Evolutionary conservation across 2,329 filamentous ascomycete genomes (phyloP), one percentile per base, ranked within the genome.

Genomic region (Botryotinia convoluta): DNA sequence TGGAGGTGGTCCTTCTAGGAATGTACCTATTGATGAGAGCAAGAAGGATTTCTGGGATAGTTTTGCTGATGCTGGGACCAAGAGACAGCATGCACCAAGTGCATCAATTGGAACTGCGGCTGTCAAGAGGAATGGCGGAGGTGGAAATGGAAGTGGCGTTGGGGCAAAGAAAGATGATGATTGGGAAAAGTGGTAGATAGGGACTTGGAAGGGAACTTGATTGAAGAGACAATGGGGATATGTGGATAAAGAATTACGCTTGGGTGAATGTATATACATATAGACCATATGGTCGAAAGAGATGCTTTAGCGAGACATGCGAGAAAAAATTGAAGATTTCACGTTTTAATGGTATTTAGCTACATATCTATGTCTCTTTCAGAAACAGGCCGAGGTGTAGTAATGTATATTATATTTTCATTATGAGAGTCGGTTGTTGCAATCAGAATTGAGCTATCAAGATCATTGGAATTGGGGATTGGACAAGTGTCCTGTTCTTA

Each of bases 1-100:
- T 84, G 86, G 35, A 80, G 84, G 61, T 78, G 74, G 63, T 57
- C 71, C 76, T 45, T 82, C 81, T 67, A 80, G 83, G 73, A 73
- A 83, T 80, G 71, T 84, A 82, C 72, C 79, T 45, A 79, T 89
- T 69, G 86, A 90, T 79, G 86, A 85, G 87, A 92, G 82, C 88
- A 92, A 91, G 83, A 92, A 92, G 81, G 92, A 93, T 77, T 97
- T 97, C 83, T 98, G 95, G 95, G 95, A 97, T 81, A 92, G 92
- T 77, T 97, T 98, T 83, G 91, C 94, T 0, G 89, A 88, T 42
- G 77, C 77, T 3, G 79, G 77, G 0, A 71, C 29, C 20, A 62
- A 70, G 57, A 77, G 74, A 42, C 65, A 71, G 35, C 39, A 54
- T 42, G 64, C 48, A 29, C 67, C 69, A 4, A 69, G 62, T 48